These are phyloP conservation scores for Fusarium tuaranense DNA, from an alignment of 2,329 filamentous ascomycete species.

Conservation along the genomic window DNA sequence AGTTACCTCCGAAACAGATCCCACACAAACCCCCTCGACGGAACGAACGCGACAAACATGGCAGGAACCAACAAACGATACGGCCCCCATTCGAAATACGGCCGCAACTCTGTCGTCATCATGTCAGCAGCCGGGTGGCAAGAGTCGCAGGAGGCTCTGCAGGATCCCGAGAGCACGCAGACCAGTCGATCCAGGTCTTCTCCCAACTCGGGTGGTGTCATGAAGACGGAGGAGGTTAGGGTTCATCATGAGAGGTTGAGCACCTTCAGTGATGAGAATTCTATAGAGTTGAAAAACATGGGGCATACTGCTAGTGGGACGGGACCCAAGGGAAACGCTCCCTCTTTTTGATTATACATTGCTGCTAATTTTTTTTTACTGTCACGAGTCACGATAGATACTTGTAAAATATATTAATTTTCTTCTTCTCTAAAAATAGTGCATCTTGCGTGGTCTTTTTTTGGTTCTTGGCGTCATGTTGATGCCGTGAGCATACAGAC, in stretches of 20 bases:
- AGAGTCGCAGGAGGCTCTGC: slow-evolving; percentile 49
- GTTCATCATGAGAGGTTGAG: slow-evolving; percentile 41
- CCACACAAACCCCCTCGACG: slow-evolving; percentile 18
- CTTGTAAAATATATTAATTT: neutral
- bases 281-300: slow-evolving; percentile 36
- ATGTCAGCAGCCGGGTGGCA: slow-evolving; percentile 48
- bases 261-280: slow-evolving; percentile 32
- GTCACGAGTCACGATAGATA: neutral
- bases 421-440: neutral
- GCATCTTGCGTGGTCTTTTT: too few relatives aligned
- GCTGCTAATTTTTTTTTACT: neutral
- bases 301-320: neutral
- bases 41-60: slow-evolving; percentile 6
- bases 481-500: neutral
- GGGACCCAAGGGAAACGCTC: neutral
- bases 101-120: slow-evolving; percentile 47
- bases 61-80: slow-evolving; percentile 33
- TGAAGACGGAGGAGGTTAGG: slow-evolving; percentile 48
- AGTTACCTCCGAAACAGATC: slow-evolving; percentile 44
- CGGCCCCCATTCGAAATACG: slow-evolving; percentile 37
- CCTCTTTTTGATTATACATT: neutral
- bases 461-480: neutral
- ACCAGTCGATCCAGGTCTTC: slow-evolving; percentile 14
- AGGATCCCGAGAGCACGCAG: slow-evolving; percentile 31
- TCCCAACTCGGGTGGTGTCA: slow-evolving; percentile 34